These are phyloP conservation scores for Meira miltonrushii DNA, from an alignment of 1,284 basidiomycete genomes.

Conservation along the genomic window DNA sequence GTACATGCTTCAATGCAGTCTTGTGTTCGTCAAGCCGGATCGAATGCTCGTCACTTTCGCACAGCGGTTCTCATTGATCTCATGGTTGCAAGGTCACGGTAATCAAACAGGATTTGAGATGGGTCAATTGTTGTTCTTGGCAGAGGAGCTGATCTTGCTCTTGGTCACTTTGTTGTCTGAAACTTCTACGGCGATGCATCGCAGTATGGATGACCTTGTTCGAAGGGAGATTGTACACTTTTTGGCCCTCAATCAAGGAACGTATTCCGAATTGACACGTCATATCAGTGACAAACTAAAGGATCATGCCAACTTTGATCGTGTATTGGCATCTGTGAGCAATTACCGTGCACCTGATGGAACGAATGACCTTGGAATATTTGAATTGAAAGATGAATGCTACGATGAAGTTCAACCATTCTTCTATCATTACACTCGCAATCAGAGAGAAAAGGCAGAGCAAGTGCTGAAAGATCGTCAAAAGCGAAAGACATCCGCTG, in stretches of 20 bases:
- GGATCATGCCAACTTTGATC: slow-evolving; percentile 79
- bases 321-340: slow-evolving; percentile 72
- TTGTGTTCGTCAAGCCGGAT: slow-evolving; percentile 68
- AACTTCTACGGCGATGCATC: slow-evolving; percentile 67
- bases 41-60: slow-evolving; percentile 77
- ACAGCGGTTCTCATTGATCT: slow-evolving; percentile 76
- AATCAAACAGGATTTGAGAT: slow-evolving; percentile 20
- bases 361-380: slow-evolving; percentile 72
- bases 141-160: slow-evolving; percentile 85
- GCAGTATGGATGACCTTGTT: slow-evolving; percentile 66
- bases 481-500: slow-evolving; percentile 62
- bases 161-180: slow-evolving; percentile 83
- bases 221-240: slow-evolving; percentile 84
- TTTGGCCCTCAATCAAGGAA: slow-evolving; percentile 77
- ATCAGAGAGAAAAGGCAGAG: slow-evolving; percentile 91
- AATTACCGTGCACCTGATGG: slow-evolving; percentile 75
- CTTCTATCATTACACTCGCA: slow-evolving; percentile 92
- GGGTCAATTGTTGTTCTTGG: slow-evolving; percentile 70
- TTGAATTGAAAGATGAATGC: slow-evolving; percentile 76
- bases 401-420: slow-evolving; percentile 89
- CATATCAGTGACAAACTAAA: slow-evolving; percentile 82
- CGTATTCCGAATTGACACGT: slow-evolving; percentile 87
- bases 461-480: slow-evolving; percentile 66
- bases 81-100: slow-evolving; percentile 65
- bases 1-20: slow-evolving; percentile 77